Conservation (phyloP, 108 stramenopile species). For the Pseudonitzschia multiseries region DNA sequence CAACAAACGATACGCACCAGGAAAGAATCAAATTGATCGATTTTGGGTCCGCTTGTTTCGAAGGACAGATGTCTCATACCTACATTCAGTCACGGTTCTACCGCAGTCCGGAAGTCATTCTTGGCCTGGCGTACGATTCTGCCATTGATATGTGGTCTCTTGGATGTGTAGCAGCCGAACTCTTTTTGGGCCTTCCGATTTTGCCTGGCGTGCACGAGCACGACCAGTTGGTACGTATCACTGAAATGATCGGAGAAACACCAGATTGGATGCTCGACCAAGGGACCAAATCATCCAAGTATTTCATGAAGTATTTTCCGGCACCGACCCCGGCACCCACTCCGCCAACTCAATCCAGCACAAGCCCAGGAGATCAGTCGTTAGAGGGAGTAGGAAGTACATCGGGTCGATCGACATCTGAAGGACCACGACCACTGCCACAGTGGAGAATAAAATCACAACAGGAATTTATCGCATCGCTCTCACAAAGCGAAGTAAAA, state of each 20-base stretch:
- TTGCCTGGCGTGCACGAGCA: conserved; percentile 95
- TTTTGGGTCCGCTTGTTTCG: conserved; percentile 96
- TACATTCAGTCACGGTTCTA: conserved; percentile 99
- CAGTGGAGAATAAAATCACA: conserved; percentile 69
- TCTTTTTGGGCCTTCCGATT: conserved; percentile 94
- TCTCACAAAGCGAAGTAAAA: conserved; percentile 64
- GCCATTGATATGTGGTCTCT: conserved; percentile 98
- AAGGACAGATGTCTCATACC: conserved; percentile 83
- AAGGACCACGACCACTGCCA: conserved; percentile 17
- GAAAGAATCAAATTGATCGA: conserved; percentile 90
- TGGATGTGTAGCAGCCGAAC: conserved; percentile 95
- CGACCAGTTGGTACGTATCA: conserved; percentile 93
- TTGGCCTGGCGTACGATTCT: conserved; percentile 92
- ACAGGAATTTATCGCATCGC: conserved; percentile 68
- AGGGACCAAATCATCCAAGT: conserved; percentile 70
- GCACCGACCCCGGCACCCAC: conserved; percentile 6
- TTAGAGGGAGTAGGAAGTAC: background rate
- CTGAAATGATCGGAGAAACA: conserved; percentile 87
- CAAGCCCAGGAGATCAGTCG: background rate
- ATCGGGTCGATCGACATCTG: conserved; percentile 1
- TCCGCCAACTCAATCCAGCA: conserved; percentile 19
- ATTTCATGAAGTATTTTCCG: conserved; percentile 48
- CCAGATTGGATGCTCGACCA: conserved; percentile 91
- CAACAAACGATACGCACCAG: conserved; percentile 29
- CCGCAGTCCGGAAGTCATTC: conserved; percentile 95